phyloP scores from a whole-genome alignment of 2,329 filamentous ascomycete genomes.

The Aspergillus viridinutans region DNA sequence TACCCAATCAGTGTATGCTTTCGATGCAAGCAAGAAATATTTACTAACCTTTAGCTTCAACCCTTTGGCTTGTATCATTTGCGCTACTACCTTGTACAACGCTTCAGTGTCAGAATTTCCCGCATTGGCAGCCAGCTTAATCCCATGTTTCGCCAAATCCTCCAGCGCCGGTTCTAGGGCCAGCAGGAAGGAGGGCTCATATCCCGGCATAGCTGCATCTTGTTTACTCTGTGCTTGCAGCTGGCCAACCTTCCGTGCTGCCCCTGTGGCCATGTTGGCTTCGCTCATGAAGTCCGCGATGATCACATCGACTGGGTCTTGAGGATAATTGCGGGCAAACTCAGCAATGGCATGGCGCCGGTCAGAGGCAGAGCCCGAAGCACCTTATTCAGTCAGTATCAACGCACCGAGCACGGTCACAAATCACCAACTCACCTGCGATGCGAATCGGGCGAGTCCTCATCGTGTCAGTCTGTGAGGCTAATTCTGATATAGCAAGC shows the following conservation, averaged over 20 bases:
- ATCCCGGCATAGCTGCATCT: conserved; percentile 34
- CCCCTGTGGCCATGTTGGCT: conserved; percentile 48
- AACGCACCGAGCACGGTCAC: neutral
- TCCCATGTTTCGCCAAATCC: conserved; percentile 37
- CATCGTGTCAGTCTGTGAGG: conserved; percentile 6
- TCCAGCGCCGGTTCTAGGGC: conserved; percentile 40
- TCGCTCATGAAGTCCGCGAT: conserved; percentile 48
- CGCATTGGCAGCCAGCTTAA: conserved; percentile 45
- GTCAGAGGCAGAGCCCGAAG: conserved; percentile 45
- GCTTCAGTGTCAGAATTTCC: conserved; percentile 41
- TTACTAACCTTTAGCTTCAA: conserved; percentile 36
- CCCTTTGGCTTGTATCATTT: conserved; percentile 35
- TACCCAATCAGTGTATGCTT: conserved; percentile 1
- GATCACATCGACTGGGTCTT: conserved; percentile 46
- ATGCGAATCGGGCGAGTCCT: conserved; percentile 24
- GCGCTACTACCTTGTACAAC: conserved; percentile 36
- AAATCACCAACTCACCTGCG: conserved; percentile 17
- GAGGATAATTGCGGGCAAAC: conserved; percentile 38
- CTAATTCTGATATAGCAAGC: neutral
- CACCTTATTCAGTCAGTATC: conserved; percentile 23
- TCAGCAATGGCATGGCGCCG: conserved; percentile 43
- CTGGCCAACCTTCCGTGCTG: conserved; percentile 36
- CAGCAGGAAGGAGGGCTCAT: conserved; percentile 52
- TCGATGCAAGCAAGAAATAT: neutral
- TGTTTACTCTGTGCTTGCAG: conserved; percentile 13